Conservation (phyloP, 805 yeast genomes). For the Candida ovalis region DNA sequence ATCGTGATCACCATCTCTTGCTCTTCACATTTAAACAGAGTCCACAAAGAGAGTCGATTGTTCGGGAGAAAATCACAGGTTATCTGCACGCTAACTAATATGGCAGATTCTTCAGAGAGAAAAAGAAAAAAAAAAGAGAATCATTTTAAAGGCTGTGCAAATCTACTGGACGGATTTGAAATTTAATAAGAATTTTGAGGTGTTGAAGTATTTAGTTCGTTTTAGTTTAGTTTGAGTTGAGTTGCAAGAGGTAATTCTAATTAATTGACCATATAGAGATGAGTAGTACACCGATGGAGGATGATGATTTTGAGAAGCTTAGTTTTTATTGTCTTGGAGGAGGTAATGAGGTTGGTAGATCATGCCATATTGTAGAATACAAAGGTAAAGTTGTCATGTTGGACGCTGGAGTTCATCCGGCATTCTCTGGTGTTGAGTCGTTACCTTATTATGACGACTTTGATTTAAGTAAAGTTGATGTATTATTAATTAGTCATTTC, state of each 20-base stretch:
- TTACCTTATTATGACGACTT: conserved; percentile 95
- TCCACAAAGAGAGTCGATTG: no score
- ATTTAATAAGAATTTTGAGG: not conserved
- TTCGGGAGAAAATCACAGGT: no score
- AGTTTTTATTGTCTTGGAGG: conserved; percentile 92
- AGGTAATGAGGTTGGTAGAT: conserved; percentile 96
- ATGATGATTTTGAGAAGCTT: conserved; percentile 32
- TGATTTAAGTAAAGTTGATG: conserved; percentile 83
- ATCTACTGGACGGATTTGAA: no score
- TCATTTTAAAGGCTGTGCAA: not conserved
- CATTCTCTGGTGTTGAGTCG: conserved; percentile 82
- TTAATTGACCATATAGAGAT: no score
- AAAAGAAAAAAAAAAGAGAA: not conserved
- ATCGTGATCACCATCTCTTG: no score
- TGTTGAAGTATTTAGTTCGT: not conserved
- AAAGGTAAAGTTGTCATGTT: conserved; percentile 94
- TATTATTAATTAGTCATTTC: conserved; percentile 86
- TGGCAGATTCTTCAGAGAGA: no score
- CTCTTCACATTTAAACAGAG: no score
- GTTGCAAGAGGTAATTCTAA: no score
- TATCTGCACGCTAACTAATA: no score
- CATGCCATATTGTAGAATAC: conserved; percentile 88
- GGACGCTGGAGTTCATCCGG: conserved; percentile 99
- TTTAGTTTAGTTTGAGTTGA: no score
- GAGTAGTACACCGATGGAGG: not conserved